A percentile compares a stretch with the other conserved stretches of the same genome.
Evolutionary conservation across 2,329 filamentous ascomycete genomes (phyloP).

Genomic region (Xylaria sp.): DNA sequence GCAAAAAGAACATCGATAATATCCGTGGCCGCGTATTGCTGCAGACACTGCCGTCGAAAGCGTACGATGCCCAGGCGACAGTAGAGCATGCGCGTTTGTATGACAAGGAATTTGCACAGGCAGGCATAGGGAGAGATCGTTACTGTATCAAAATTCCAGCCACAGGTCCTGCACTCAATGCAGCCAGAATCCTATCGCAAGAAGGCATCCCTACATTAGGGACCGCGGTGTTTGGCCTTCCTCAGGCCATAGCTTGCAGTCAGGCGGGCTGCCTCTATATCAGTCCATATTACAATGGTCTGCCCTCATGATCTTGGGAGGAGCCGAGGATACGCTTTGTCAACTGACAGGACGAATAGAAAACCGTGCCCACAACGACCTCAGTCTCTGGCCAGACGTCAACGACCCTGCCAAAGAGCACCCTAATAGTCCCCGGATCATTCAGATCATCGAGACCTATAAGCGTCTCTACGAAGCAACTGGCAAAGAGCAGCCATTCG

Average conservation of each 20-base stretch:
- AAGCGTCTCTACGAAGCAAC: conserved; percentile 59
- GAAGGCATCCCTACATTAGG: conserved; percentile 54
- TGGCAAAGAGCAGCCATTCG: conserved; percentile 59
- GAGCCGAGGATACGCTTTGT: not conserved
- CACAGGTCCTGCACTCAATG: conserved; percentile 59
- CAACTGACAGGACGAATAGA: conserved; percentile 43
- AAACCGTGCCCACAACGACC: conserved; percentile 56
- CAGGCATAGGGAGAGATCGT: conserved; percentile 57
- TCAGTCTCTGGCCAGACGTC: conserved; percentile 58
- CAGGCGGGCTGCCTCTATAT: conserved; percentile 60
- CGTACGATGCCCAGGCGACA: conserved; percentile 58
- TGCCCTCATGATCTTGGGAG: conserved; percentile 45
- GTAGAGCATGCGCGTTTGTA: conserved; percentile 60
- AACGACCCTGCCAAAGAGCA: conserved; percentile 60
- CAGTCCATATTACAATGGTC: conserved; percentile 59
- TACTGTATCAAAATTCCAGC: conserved; percentile 64
- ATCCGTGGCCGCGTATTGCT: conserved; percentile 61
- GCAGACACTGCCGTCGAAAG: conserved; percentile 59
- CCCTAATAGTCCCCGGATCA: conserved; percentile 59
- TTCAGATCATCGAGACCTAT: conserved; percentile 62
- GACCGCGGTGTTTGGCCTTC: conserved; percentile 59
- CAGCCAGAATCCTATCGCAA: conserved; percentile 53
- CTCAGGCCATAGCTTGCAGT: conserved; percentile 61
- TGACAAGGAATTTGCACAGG: conserved; percentile 58
- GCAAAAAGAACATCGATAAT: conserved; percentile 58